Evolutionary conservation across 2,329 filamentous ascomycete species (phyloP).

Genomic region (Pezizomycotina sp.): DNA sequence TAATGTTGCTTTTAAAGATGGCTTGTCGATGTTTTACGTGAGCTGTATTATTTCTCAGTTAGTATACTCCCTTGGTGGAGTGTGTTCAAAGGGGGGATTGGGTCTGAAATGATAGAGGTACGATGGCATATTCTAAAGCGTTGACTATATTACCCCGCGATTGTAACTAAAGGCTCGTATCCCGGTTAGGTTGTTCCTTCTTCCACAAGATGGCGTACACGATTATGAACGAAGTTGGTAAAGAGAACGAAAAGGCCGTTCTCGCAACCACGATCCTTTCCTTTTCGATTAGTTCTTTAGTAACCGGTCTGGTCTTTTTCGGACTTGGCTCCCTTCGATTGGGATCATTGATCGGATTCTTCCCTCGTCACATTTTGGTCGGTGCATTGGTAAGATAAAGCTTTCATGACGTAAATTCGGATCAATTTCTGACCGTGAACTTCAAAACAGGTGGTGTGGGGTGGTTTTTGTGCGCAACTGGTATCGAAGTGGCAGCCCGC

Average conservation of each 20-base stretch:
- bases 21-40: constrained; percentile 97
- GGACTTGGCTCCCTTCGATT: constrained; percentile 73
- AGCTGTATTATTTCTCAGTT: constrained; percentile 91
- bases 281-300: constrained; percentile 74
- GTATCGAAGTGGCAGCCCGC: constrained; percentile 80
- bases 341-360: constrained; percentile 89
- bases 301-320: constrained; percentile 86
- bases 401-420: no score
- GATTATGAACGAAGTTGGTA: constrained; percentile 62
- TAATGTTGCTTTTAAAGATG: no score
- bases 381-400: constrained; percentile 99
- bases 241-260: constrained; percentile 66
- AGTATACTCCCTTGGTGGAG: constrained; percentile 74
- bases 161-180: constrained; percentile 4
- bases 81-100: constrained; percentile 76
- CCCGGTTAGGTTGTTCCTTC: constrained; percentile 75
- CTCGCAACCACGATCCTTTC: constrained; percentile 87
- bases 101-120: constrained; percentile 64
- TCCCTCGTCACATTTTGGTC: constrained; percentile 87
- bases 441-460: no score
- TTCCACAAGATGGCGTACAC: constrained; percentile 96
- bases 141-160: constrained; percentile 4
- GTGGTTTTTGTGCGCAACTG: constrained; percentile 82
- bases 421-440: no score
- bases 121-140: neutral